phyloP scores from a whole-genome alignment of 2,329 filamentous ascomycete genomes.

The Colletotrichum graminicola region DNA sequence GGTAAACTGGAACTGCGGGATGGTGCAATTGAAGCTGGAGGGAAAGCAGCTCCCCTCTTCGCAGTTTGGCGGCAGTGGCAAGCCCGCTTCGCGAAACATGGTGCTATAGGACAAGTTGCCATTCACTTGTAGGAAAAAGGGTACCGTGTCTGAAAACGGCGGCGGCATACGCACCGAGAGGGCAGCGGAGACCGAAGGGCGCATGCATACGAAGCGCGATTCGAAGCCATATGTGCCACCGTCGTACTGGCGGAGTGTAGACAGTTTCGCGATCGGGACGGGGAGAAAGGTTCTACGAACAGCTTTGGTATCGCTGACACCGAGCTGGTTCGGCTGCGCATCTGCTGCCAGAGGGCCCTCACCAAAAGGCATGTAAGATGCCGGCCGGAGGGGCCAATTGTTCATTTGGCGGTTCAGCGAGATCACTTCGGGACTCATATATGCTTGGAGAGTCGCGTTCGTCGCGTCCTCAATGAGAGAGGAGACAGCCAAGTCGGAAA shows the following conservation, averaged over 20 bases:
- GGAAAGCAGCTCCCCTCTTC: slow-evolving; percentile 13
- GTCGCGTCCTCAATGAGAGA: neutral
- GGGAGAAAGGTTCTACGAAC: neutral
- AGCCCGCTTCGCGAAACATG: neutral
- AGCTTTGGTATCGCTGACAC: neutral
- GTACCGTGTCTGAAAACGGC: neutral
- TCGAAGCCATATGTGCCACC: slow-evolving; percentile 14
- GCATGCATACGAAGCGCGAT: slow-evolving; percentile 22
- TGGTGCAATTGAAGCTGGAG: slow-evolving; percentile 11
- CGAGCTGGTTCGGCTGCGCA: neutral
- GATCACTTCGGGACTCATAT: slow-evolving; percentile 18
- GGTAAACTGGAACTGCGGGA: slow-evolving; percentile 13
- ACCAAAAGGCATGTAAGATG: slow-evolving; percentile 8
- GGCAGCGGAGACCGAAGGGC: neutral
- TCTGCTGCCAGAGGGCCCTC: neutral
- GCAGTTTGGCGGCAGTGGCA: neutral
- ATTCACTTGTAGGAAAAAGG: slow-evolving; percentile 6
- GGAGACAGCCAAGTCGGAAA: neutral
- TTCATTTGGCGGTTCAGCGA: slow-evolving; percentile 26
- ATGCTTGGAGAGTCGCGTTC: neutral
- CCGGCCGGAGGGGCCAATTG: slow-evolving; percentile 6
- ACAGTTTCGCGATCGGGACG: neutral
- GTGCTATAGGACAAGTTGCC: slow-evolving; percentile 1
- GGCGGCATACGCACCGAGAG: slow-evolving; percentile 5
- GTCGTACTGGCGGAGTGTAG: neutral